Evolutionary conservation across 2,329 filamentous ascomycete genomes (phyloP), one percentile per base, ranked within the genome.

Genomic region (Tolypocladium tundrense): DNA sequence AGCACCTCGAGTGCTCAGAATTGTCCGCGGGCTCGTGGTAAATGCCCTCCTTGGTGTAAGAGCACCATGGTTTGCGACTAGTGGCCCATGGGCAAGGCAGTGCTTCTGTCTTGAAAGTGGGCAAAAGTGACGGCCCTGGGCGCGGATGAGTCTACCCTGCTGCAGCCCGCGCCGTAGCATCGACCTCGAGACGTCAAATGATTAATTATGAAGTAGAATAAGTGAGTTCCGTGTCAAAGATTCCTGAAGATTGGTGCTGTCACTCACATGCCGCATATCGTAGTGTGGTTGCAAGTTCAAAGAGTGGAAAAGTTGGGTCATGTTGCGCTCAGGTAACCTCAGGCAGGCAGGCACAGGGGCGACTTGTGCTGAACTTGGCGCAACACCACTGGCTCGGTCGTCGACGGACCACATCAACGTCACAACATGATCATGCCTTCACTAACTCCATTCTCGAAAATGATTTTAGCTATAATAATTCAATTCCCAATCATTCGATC

Each of bases 101-200:
- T 21, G 48, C 48, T 7, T n/a, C 19, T 14, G 31, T 35, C 31
- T 52, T 10, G 31, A 31, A 33, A 37, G 41, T 10, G 40, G 33
- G 11, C 35, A 27, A 6, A 45, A 40, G 35, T 53, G 57, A 51
- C 53, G 31, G 19, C 55, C 56, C 40, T 41, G 56, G 43, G 45
- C 48, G 45, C 51, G 35, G 33, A 53, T 10, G 35, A 57, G 57
- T 51, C 51, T 57, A 33, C 41, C 45, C 37, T 35, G 55, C 48
- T 53, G 48, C 37, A 59, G 54, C 50, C 52, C 53, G 57, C 58
- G 58, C 53, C 50, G 52, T 13, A 58, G 55, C 60, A 61, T 61
- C 52, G 55, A 41, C 58, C 35, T 11, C 19, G 35, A 19, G 24
- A 21, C 27, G n/a, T 52, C 48, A 4, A 27, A 9, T 35, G 4